Evolutionary conservation across 345 rosid genomes (phyloP).

Genomic region (Murraya koenigii): DNA sequence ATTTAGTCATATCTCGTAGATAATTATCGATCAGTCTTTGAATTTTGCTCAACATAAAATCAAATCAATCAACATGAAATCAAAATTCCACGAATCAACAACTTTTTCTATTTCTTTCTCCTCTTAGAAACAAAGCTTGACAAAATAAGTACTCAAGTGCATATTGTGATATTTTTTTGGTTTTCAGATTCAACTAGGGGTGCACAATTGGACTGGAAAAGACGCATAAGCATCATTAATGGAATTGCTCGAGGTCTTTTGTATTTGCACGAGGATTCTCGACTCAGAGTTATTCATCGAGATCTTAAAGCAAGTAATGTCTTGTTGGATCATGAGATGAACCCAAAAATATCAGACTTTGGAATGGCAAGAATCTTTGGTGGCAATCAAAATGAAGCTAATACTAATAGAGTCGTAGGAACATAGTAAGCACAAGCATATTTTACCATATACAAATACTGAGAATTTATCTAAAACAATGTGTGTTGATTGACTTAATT

Average conservation of each 20-base stretch:
- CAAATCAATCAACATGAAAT: too few relatives aligned
- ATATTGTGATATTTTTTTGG: background rate
- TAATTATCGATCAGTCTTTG: too few relatives aligned
- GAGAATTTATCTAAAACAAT: too few relatives aligned
- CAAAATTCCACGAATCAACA: background rate
- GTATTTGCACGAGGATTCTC: slow-evolving; percentile 42
- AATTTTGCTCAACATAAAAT: too few relatives aligned
- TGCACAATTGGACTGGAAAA: slow-evolving; percentile 11
- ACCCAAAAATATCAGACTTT: too few relatives aligned
- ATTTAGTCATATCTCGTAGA: too few relatives aligned
- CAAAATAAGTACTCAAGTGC: background rate
- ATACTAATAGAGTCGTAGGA: too few relatives aligned
- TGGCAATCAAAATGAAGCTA: too few relatives aligned
- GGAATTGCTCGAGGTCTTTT: slow-evolving; percentile 35
- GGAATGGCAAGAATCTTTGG: too few relatives aligned
- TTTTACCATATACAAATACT: too few relatives aligned
- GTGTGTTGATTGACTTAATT: background rate
- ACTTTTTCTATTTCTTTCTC: background rate
- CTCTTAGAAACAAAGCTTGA: too few relatives aligned
- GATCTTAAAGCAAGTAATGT: slow-evolving; percentile 23
- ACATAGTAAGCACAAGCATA: too few relatives aligned
- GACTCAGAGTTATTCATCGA: slow-evolving; percentile 31
- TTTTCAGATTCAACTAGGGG: background rate
- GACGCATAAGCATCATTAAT: slow-evolving; percentile 24
- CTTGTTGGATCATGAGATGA: background rate